phyloP scores from a whole-genome alignment of 495 filamentous ascomycete species.

The Daldinia caldariorum region DNA sequence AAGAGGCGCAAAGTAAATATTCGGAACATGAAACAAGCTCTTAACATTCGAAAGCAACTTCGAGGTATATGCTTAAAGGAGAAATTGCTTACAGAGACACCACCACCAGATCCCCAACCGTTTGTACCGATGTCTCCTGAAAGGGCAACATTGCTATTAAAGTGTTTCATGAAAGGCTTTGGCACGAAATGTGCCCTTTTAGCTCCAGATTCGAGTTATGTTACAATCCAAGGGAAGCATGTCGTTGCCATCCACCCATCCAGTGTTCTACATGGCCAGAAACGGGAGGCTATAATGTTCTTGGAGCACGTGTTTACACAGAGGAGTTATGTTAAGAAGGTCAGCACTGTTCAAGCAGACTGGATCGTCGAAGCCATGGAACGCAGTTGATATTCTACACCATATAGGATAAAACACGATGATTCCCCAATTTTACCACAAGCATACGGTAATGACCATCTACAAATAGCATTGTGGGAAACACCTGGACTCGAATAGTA shows the following conservation, averaged over 20 bases:
- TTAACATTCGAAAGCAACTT: conserved; percentile 88
- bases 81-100: conserved; percentile 55
- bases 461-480: no score
- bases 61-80: conserved; percentile 67
- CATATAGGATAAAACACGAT: no score
- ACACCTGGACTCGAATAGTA: no score
- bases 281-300: conserved; percentile 94
- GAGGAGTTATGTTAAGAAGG: conserved; percentile 88
- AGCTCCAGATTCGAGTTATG: conserved; percentile 84
- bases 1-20: conserved; percentile 78
- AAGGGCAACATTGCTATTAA: conserved; percentile 67
- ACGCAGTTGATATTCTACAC: no score
- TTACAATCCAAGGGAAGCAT: conserved; percentile 84
- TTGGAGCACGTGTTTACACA: conserved; percentile 95
- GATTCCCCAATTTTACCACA: no score
- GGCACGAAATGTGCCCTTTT: conserved; percentile 83
- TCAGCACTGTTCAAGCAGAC: conserved; percentile 84
- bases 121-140: conserved; percentile 62
- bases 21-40: conserved; percentile 78
- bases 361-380: conserved; percentile 82
- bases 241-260: conserved; percentile 89
- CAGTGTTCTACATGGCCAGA: conserved; percentile 84
- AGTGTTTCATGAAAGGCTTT: conserved; percentile 85
- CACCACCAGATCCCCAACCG: conserved; percentile 59
- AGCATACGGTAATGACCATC: no score